Evolutionary conservation across 225 moss, liverwort and hornwort genomes (phyloP).

Genomic region (Polytrichum formosum): DNA sequence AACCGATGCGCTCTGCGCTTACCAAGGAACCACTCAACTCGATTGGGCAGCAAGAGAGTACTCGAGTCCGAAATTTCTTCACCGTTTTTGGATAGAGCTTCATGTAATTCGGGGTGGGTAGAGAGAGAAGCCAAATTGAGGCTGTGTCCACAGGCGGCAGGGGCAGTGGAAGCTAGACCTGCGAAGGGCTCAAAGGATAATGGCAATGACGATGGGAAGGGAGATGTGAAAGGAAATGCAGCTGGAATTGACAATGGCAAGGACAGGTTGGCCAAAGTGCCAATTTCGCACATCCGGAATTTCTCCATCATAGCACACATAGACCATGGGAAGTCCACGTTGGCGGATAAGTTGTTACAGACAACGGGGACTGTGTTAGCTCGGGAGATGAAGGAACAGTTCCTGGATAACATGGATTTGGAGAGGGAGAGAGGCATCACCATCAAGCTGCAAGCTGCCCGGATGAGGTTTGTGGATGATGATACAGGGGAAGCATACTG

Average conservation of each 20-base stretch:
- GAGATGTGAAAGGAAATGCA: constrained; percentile 1
- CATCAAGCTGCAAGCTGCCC: constrained; percentile 98
- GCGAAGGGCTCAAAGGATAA: constrained; percentile 33
- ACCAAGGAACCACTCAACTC: constrained; percentile 29
- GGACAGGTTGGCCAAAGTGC: constrained; percentile 73
- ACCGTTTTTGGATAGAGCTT: constrained; percentile 36
- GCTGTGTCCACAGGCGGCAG: constrained; percentile 36
- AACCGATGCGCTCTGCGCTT: constrained; percentile 26
- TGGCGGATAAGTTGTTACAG: constrained; percentile 95
- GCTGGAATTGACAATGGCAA: constrained; percentile 37
- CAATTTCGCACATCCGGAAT: constrained; percentile 82
- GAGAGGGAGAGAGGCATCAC: constrained; percentile 98
- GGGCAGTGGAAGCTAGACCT: constrained; percentile 47
- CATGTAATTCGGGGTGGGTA: constrained; percentile 47
- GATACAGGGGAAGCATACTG: constrained; percentile 76
- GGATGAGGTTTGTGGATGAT: constrained; percentile 85
- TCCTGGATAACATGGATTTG: constrained; percentile 97
- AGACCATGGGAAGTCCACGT: constrained; percentile 95
- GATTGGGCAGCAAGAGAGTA: constrained; percentile 19
- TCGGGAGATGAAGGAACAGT: constrained; percentile 97
- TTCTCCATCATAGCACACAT: constrained; percentile 97
- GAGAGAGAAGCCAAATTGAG: constrained; percentile 27
- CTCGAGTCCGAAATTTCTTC: constrained; percentile 32
- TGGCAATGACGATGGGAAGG: constrained; percentile 28
- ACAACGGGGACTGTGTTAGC: constrained; percentile 88